Base-by-base conservation (phyloP, 805 yeast species). In the Ogataea methylovora region DNA sequence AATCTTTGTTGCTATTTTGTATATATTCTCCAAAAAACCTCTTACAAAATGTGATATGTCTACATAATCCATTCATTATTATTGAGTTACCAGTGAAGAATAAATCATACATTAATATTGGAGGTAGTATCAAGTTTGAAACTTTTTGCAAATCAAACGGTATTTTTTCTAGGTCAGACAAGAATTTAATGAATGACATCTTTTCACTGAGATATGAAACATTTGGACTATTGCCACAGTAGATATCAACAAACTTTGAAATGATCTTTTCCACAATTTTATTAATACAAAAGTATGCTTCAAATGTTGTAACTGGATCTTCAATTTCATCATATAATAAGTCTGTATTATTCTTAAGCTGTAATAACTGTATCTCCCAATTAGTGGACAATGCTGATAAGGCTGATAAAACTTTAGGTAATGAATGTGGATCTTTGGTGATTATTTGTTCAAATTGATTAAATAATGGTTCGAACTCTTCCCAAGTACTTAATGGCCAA, bases 1-100 rank as follows among this genome's bases (percentile, higher is more conserved):
- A 15, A 8, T 27, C 29, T 10, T 14, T 11, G 11, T 19, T 24
- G 4, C 20, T 20, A 2, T 30, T 8, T 17, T 35, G 13, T 7
- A 4, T 12, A 17, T 17, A 50, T 14, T 51, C 52, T 1, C 59
- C 54, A 27, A 52, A 49, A 34, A 56, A 60, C 11, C 37, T 49
- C 40, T 71, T 70, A 38, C 69, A 48, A 37, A 52, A 56, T 5
- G 69, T 58, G 19, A 77, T 49, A 45, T 65, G 72, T 1, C 63
- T 65, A 43, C 78, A 69, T 1, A 64, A 35, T 20, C 60, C 66
- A 4, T 79, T 69, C 2, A 69, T 50, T 4, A 70, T 40, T 2
- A 67, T 39, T 7, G 81, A 69, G 39, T 69, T 66, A 13, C 58
- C 49, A 4, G 65, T 52, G 26, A 73, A 59, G 5, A 70, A 43